Evolutionary conservation across 1,284 basidiomycete species (phyloP), one percentile per base, ranked within the genome.

Genomic region (Sanghuangporus weigelae): DNA sequence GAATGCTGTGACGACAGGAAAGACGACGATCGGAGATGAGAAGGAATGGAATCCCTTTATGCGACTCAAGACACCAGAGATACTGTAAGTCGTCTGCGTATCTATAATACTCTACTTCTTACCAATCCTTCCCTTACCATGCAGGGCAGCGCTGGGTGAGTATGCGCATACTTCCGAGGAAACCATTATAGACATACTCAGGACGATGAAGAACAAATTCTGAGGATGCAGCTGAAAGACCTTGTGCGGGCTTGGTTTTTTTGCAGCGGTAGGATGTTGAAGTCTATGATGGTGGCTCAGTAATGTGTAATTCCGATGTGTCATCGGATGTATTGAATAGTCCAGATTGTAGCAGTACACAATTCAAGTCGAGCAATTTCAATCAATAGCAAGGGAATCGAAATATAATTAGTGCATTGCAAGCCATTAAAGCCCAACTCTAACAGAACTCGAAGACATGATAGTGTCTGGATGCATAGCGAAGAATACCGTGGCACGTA

Each of bases 41-140:
- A 92, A 90, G 75, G 78, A 85, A 67, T 93, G 89, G 88, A 94
- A 94, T 73, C 84, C 90, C 7, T 94, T 94, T 72, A 91, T 93
- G 87, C 81, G 90, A 26, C 73, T 92, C 35, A 74, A 78, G 5
- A 84, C 77, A 68, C 76, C 78, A n/a, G 75, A 81, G 3, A 80
- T 91, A 50, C 76, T 76, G 90, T 90, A 67, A 60, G 85, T 78
- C 19, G 6, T n/a, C 7, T 42, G 11, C 16, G 21, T 19, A 8
- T 21, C 10, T 14, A 21, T n/a, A n/a, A 10, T 21, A 44, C 11
- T 26, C 3, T 21, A 21, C 7, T 36, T 50, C 11, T n/a, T 23
- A 44, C 46, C 26, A 14, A 35, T 56, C 21, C 23, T 38, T 12
- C 54, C 10, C 50, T 44, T 31, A 56, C 53, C 16, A 46, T 63